Percentiles rank a stretch among this genome's conserved stretches.
These are phyloP conservation scores for Clonostachys sp. DNA, from an alignment of 2,329 filamentous ascomycete species.

Conservation along the genomic window DNA sequence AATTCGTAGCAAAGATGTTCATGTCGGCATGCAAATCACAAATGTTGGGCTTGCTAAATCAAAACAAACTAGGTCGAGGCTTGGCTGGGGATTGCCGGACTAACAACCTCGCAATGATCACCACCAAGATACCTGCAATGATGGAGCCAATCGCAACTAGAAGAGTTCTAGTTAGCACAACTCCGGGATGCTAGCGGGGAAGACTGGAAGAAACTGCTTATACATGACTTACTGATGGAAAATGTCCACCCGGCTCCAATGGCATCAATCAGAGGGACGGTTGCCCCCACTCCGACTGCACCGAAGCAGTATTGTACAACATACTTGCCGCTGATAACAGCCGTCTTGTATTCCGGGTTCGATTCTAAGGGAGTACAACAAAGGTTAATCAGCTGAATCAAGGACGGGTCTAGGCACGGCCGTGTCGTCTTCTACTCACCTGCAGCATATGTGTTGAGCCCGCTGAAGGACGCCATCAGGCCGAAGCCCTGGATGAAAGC, in stretches of 20 bases:
- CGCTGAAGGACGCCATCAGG: conserved; percentile 26
- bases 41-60: no score
- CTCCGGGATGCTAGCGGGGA: not conserved
- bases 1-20: no score
- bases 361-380: conserved; percentile 2
- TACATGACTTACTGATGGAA: conserved; percentile 1
- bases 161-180: not conserved
- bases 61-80: not conserved
- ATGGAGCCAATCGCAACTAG: not conserved
- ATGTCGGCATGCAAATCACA: no score
- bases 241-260: conserved; percentile 1
- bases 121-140: not conserved
- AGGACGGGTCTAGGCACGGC: not conserved
- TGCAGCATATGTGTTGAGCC: conserved; percentile 31
- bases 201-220: no score
- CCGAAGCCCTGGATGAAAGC: conserved; percentile 3
- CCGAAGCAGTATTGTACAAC: conserved; percentile 9
- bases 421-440: conserved; percentile 13
- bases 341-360: conserved; percentile 6
- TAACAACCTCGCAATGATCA: not conserved
- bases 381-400: not conserved
- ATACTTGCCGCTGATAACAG: conserved; percentile 11
- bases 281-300: conserved; percentile 1
- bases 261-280: conserved; percentile 1
- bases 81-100: not conserved